Base-by-base conservation (phyloP, 768 basidiomycete species). In the Clitopilus hobsonii region DNA sequence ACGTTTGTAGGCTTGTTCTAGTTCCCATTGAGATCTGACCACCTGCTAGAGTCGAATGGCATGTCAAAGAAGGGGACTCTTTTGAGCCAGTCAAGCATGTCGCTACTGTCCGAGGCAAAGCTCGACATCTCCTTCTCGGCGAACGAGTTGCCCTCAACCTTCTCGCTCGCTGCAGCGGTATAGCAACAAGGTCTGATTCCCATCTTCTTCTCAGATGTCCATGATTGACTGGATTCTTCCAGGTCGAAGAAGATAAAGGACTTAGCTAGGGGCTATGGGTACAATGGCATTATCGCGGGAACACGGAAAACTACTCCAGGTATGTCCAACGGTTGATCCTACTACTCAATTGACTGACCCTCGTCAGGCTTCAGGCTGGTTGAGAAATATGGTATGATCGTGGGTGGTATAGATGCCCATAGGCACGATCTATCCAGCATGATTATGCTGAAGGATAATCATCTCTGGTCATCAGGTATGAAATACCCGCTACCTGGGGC, bases 381-480 rank as follows among this genome's bases (percentile, higher is more conserved):
- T 5, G 97, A 99, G 71, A 99, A 99, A 71, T 98, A 99, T 67
- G 97, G 88, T 3, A 98, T 99, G 97, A 72, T 98, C 45, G 92
- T 98, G 13, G 97, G 97, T 16, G 97, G 97, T 5, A 89, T 98
- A 62, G 96, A 99, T 67, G 75, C 91, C 7, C 97, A 99, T 74
- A 84, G 97, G 22, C 88, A 97, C 61, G 95, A 98, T 69, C 79
- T 98, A n/a, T 94, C 91, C 25, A 91, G 90, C 67, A 98, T 99
- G 97, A 95, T 99, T 65, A 99, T 99, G 97, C 83, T 99, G 64
- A 98, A 98, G 71, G 97, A 99, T 64, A 99, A 99, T 67, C 97
- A 99, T 67, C 91, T 98, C 66, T 98, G 94, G 95, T 96, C 94
- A 2, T 90, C 87, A 38, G 94, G 94, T 87, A 65, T 57, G 78